Conservation (phyloP, 345 rosid species). For the Eucalyptus albens region DNA sequence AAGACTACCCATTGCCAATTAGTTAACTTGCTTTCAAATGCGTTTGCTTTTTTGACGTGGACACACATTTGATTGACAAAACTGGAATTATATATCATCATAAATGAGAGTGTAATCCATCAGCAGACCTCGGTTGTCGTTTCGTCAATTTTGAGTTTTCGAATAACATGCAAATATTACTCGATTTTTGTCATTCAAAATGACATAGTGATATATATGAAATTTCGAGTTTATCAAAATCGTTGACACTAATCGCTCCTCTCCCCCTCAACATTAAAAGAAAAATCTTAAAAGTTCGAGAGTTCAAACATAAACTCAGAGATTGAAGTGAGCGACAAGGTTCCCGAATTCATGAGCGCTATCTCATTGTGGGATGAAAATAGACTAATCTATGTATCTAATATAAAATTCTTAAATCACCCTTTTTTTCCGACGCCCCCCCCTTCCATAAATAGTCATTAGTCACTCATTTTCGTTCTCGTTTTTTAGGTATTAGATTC, state of each 20-base stretch:
- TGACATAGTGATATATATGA: background rate
- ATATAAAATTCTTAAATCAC: background rate
- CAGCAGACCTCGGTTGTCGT: background rate
- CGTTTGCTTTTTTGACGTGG: background rate
- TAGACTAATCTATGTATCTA: background rate
- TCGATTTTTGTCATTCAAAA: rapidly evolving
- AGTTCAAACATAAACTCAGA: background rate
- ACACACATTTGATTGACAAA: background rate
- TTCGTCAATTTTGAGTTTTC: background rate
- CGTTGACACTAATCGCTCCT: background rate
- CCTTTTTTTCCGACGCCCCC: background rate
- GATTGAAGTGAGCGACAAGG: background rate
- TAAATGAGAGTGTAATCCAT: background rate
- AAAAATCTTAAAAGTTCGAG: background rate
- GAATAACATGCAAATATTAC: background rate
- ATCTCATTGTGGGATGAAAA: background rate
- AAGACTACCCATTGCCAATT: background rate
- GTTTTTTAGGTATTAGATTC: background rate
- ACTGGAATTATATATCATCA: background rate
- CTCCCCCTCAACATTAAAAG: background rate
- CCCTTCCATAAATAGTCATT: background rate
- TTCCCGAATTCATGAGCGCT: background rate
- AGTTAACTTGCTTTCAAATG: background rate
- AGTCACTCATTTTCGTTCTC: background rate
- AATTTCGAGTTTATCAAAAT: background rate